Conservation (phyloP, 768 basidiomycete species). For the Kwoniella botswanensis region DNA sequence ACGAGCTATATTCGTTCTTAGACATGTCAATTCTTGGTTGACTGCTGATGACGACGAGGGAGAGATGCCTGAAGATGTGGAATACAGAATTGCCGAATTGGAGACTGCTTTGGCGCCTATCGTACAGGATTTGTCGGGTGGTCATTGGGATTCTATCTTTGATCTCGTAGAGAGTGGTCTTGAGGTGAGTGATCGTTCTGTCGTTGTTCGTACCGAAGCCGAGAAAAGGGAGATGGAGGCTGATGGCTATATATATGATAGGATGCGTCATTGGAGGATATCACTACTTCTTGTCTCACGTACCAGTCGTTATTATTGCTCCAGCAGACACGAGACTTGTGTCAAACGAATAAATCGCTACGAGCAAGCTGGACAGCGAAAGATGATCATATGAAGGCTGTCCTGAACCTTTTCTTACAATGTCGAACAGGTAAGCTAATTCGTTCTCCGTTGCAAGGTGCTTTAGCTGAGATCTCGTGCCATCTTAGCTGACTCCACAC, state of each 20-base stretch:
- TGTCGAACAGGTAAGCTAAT: constrained; percentile 43
- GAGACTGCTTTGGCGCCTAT: constrained; percentile 81
- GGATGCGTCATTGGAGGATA: constrained; percentile 65
- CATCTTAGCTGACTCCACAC: constrained; percentile 60
- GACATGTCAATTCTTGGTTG: constrained; percentile 84
- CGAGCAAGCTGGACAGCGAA: constrained; percentile 71
- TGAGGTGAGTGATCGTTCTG: constrained; percentile 66
- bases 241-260: neutral
- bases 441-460: neutral
- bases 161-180: constrained; percentile 86
- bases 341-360: constrained; percentile 73
- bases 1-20: constrained; percentile 83
- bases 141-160: constrained; percentile 92
- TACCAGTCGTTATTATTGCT: constrained; percentile 73
- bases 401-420: constrained; percentile 67
- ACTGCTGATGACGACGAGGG: constrained; percentile 61
- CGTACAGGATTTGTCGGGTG: constrained; percentile 80
- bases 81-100: constrained; percentile 74
- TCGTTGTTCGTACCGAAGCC: no score
- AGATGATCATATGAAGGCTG: constrained; percentile 64
- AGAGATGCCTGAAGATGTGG: constrained; percentile 74
- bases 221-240: neutral
- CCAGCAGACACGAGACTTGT: constrained; percentile 71
- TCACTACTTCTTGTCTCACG: constrained; percentile 67
- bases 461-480: neutral